These are phyloP conservation scores for Coprinopsis cinerea DNA, from an alignment of 768 basidiomycete species.

Conservation along the genomic window DNA sequence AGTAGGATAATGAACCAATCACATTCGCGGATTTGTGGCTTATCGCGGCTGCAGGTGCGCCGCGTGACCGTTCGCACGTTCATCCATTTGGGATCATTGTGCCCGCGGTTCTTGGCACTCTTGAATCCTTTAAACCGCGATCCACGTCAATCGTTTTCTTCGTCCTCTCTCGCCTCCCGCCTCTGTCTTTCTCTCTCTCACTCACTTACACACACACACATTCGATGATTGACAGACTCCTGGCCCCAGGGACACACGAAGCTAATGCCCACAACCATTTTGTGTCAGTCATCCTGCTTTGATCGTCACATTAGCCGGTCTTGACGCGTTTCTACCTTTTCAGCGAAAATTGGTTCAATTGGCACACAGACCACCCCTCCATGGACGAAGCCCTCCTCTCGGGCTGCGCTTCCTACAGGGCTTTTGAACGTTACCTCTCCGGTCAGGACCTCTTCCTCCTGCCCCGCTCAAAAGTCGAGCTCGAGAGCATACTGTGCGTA, in stretches of 20 bases:
- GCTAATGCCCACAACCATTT: constrained; percentile 64
- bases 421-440: constrained; percentile 66
- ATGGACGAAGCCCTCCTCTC: constrained; percentile 72
- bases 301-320: constrained; percentile 3
- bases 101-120: too few species aligned
- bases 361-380: constrained; percentile 66
- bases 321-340: constrained; percentile 18
- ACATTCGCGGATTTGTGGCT: too few species aligned
- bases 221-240: constrained; percentile 58
- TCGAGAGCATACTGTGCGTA: constrained; percentile 68
- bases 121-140: too few species aligned
- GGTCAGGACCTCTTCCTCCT: constrained; percentile 68
- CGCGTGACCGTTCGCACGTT: too few species aligned
- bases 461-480: constrained; percentile 57
- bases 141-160: constrained; percentile 8
- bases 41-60: too few species aligned
- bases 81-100: too few species aligned
- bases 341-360: constrained; percentile 63
- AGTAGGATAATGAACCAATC: too few species aligned
- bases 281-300: constrained; percentile 39
- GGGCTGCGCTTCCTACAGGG: constrained; percentile 74
- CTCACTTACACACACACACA: constrained; percentile 3
- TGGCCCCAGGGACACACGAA: constrained; percentile 70
- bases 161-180: constrained; percentile 6
- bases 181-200: constrained; percentile 12